phyloP scores from a whole-genome alignment of 805 yeast genomes.

The Yarrowia bubula region DNA sequence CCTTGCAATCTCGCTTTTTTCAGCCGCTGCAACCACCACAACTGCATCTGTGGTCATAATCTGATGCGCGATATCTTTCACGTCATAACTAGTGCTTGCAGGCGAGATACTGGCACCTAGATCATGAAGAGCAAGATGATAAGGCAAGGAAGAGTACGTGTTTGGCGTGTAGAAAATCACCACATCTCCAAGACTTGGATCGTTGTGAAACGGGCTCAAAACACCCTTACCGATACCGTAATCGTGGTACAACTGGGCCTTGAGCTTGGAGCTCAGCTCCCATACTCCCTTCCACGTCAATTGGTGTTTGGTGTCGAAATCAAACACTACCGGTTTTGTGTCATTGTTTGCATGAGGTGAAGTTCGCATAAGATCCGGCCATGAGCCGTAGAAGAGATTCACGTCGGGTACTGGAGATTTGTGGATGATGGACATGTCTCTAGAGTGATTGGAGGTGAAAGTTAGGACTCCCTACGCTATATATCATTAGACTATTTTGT shows the following conservation, averaged over 20 bases:
- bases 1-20: background rate
- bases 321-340: constrained; percentile 11
- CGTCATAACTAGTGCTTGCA: constrained; percentile 9
- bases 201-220: background rate
- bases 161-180: constrained; percentile 22
- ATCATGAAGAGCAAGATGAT: constrained; percentile 14
- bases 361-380: constrained; percentile 24
- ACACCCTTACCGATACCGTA: background rate
- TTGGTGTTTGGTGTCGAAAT: background rate
- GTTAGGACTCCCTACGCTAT: too few species aligned
- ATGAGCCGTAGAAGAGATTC: constrained; percentile 1
- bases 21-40: background rate
- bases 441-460: too few species aligned
- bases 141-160: background rate
- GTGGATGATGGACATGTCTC: constrained; percentile 23
- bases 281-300: constrained; percentile 6
- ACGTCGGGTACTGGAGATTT: constrained; percentile 3
- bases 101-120: constrained; percentile 17
- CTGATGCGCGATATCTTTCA: constrained; percentile 16
- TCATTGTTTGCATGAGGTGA: background rate
- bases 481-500: too few species aligned
- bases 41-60: constrained; percentile 17
- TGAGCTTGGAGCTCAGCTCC: background rate
- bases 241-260: constrained; percentile 1
- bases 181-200: constrained; percentile 13